Conservation (phyloP, 2,329 filamentous ascomycete species). For the Cadophora sp. region DNA sequence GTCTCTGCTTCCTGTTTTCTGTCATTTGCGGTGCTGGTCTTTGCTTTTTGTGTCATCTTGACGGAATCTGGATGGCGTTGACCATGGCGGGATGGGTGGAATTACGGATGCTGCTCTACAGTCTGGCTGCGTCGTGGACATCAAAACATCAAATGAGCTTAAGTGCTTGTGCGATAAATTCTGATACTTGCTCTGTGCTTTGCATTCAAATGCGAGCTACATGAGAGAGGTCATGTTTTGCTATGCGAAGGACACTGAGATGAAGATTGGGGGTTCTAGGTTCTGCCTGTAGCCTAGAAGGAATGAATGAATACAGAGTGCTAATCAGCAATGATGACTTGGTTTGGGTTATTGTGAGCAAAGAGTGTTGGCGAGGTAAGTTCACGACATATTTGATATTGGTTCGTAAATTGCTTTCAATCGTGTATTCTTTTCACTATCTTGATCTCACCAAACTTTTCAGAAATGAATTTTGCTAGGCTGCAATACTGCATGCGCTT, state of each 20-base stretch:
- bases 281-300: background rate
- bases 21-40: background rate
- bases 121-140: background rate
- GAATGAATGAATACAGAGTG: background rate
- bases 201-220: background rate
- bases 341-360: background rate
- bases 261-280: background rate
- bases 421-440: too few species aligned
- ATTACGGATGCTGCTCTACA: background rate
- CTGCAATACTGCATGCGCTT: too few species aligned
- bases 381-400: too few species aligned
- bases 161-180: background rate
- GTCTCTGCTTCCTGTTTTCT: background rate
- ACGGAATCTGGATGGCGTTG: too few species aligned
- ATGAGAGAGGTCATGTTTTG: background rate
- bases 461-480: too few species aligned
- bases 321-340: background rate
- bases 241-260: background rate
- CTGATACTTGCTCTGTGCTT: background rate
- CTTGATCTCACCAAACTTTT: too few species aligned
- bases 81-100: background rate
- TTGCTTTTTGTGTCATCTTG: too few species aligned
- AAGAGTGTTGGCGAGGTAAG: too few species aligned
- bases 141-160: background rate
- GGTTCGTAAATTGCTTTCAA: too few species aligned